Conservation (phyloP, 1,139 yeast genomes). For the Hyphopichia burtonii region DNA sequence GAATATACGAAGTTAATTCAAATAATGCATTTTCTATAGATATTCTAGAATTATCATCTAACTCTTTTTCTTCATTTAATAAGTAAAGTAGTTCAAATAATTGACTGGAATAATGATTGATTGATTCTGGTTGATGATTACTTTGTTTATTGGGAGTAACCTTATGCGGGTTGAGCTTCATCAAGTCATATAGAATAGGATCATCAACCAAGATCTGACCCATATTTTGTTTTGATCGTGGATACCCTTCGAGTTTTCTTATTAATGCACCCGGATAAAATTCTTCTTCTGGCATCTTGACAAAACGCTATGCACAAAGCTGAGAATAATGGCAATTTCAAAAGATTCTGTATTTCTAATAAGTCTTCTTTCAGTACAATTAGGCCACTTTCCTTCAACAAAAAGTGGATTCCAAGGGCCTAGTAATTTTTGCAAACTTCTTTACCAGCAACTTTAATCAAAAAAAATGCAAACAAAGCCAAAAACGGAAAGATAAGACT, state of each 20-base stretch:
- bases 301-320: too few relatives aligned
- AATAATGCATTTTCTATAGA: slow-evolving; percentile 26
- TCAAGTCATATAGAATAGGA: slow-evolving; percentile 30
- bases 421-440: too few relatives aligned
- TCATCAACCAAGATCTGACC: slow-evolving; percentile 15
- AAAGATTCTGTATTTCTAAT: too few relatives aligned
- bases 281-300: slow-evolving; percentile 7
- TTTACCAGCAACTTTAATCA: too few relatives aligned
- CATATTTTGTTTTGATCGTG: slow-evolving; percentile 8
- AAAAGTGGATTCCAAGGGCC: too few relatives aligned
- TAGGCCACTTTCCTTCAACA: too few relatives aligned
- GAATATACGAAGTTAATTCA: slow-evolving; percentile 29
- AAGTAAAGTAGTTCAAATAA: slow-evolving; percentile 29
- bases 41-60: slow-evolving; percentile 31
- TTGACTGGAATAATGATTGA: slow-evolving; percentile 25
- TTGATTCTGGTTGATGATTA: slow-evolving; percentile 10
- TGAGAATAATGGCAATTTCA: background rate
- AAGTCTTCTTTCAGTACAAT: too few relatives aligned
- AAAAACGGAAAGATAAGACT: too few relatives aligned
- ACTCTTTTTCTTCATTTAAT: slow-evolving; percentile 24
- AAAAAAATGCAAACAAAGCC: too few relatives aligned
- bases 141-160: slow-evolving; percentile 10
- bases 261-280: slow-evolving; percentile 17
- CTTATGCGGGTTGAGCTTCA: slow-evolving; percentile 32
- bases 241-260: slow-evolving; percentile 9